Percentiles rank a stretch among this genome's conserved stretches.
Conservation (phyloP, 805 yeast species). For the Metschnikowia lochheadii region DNA sequence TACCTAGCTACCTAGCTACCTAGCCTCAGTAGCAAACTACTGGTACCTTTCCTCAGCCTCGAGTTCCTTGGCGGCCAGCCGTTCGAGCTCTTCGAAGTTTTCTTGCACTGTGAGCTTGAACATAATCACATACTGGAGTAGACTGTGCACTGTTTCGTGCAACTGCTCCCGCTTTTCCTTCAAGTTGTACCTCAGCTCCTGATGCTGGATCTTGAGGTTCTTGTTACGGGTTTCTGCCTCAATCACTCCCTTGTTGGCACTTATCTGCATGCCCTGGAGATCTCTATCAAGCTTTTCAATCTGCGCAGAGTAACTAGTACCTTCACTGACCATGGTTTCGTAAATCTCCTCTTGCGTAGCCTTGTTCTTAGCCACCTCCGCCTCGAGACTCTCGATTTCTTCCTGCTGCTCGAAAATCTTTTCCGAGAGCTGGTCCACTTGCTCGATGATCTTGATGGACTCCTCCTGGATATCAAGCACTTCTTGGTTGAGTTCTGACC, state of each 20-base stretch:
- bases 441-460: slow-evolving; percentile 52
- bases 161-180: slow-evolving; percentile 44
- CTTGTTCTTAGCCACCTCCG: slow-evolving; percentile 49
- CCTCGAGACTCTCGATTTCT: slow-evolving; percentile 52
- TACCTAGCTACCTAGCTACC: not conserved
- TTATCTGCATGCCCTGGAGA: slow-evolving; percentile 44
- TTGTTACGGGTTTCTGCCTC: slow-evolving; percentile 46
- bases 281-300: slow-evolving; percentile 62
- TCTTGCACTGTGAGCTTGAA: slow-evolving; percentile 68
- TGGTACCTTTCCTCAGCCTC: slow-evolving; percentile 12
- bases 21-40: slow-evolving; percentile 5
- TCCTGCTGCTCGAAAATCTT: slow-evolving; percentile 55
- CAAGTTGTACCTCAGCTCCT: slow-evolving; percentile 46
- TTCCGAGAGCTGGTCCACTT: slow-evolving; percentile 53
- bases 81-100: slow-evolving; percentile 57
- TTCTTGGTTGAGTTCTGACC: slow-evolving; percentile 36
- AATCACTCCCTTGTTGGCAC: slow-evolving; percentile 46
- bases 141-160: slow-evolving; percentile 50
- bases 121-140: slow-evolving; percentile 56
- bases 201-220: slow-evolving; percentile 49
- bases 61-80: slow-evolving; percentile 39
- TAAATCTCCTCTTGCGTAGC: slow-evolving; percentile 52
- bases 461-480: slow-evolving; percentile 55
- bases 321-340: slow-evolving; percentile 51
- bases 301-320: slow-evolving; percentile 54